These are phyloP conservation scores for Fusarium sp. DNA, from an alignment of 2,329 filamentous ascomycete genomes.

Conservation along the genomic window DNA sequence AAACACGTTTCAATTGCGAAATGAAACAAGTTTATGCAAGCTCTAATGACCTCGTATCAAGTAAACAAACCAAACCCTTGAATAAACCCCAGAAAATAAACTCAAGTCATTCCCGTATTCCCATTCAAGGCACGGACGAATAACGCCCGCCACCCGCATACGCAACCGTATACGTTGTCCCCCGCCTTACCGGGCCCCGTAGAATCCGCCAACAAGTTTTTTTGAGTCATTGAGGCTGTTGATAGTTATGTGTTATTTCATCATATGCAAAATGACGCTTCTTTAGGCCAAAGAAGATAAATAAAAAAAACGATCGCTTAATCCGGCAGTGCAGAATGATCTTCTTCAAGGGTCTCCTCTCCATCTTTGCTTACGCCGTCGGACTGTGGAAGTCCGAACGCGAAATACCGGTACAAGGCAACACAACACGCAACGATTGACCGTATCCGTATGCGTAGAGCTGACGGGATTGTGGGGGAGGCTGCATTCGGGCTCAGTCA, in stretches of 20 bases:
- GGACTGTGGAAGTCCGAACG: conserved; percentile 8
- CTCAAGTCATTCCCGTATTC: conserved; percentile 30
- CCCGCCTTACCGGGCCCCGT: background rate
- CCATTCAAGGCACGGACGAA: background rate
- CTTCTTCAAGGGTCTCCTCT: background rate
- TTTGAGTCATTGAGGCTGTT: conserved; percentile 12
- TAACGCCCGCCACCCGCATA: conserved; percentile 35
- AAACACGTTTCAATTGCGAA: conserved; percentile 38
- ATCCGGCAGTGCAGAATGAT: conserved; percentile 2
- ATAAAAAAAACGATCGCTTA: background rate
- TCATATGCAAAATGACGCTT: background rate
- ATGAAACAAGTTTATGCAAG: conserved; percentile 37
- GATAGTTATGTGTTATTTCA: conserved; percentile 4
- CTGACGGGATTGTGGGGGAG: background rate
- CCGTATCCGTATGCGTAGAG: background rate
- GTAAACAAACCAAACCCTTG: conserved; percentile 25
- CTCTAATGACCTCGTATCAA: conserved; percentile 35
- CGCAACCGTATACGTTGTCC: conserved; percentile 36
- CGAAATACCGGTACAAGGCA: background rate
- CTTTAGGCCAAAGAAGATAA: background rate
- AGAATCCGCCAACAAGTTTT: conserved; percentile 22
- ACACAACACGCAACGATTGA: background rate
- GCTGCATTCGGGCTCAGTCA: too few species aligned
- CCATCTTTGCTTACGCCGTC: conserved; percentile 15
- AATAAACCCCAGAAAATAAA: conserved; percentile 21